These are phyloP conservation scores for Sisymbrium irio DNA, from an alignment of 345 rosid species.

Conservation along the genomic window DNA sequence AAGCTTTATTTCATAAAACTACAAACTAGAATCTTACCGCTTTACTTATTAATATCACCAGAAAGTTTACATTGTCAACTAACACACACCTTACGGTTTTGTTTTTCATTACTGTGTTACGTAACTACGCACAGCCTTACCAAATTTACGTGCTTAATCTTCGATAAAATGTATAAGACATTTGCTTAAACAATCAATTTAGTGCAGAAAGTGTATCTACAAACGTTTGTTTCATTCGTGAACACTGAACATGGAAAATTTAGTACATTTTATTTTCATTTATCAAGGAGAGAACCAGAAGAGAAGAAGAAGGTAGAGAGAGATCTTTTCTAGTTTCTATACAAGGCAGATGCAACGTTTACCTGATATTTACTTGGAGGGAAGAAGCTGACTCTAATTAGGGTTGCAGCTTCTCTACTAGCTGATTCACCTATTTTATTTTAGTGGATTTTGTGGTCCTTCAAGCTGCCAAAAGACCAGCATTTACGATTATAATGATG, in stretches of 20 bases:
- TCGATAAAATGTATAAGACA: background rate
- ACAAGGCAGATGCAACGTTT: slow-evolving; percentile 10
- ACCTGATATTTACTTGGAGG: slow-evolving; percentile 20
- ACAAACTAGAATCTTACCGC: background rate
- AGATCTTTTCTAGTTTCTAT: slow-evolving; percentile 10
- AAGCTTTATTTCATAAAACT: background rate
- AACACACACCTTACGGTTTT: background rate
- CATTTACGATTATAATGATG: background rate
- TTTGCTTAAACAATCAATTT: background rate
- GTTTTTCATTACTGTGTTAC: background rate
- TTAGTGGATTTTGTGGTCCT: slow-evolving; percentile 4
- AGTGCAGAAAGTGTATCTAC: background rate
- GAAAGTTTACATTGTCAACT: background rate
- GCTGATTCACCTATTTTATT: background rate
- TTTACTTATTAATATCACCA: background rate
- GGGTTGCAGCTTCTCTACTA: slow-evolving; percentile 13
- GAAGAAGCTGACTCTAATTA: background rate
- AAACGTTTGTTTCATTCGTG: background rate
- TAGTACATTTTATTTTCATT: background rate
- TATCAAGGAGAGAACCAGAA: background rate
- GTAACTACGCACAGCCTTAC: background rate
- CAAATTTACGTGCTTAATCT: background rate
- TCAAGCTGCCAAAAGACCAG: slow-evolving; percentile 17
- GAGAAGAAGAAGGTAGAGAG: slow-evolving; percentile 1
- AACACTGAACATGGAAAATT: background rate